Evolutionary conservation across 805 yeast species (phyloP).

Genomic region (Metschnikowia hibisci): DNA sequence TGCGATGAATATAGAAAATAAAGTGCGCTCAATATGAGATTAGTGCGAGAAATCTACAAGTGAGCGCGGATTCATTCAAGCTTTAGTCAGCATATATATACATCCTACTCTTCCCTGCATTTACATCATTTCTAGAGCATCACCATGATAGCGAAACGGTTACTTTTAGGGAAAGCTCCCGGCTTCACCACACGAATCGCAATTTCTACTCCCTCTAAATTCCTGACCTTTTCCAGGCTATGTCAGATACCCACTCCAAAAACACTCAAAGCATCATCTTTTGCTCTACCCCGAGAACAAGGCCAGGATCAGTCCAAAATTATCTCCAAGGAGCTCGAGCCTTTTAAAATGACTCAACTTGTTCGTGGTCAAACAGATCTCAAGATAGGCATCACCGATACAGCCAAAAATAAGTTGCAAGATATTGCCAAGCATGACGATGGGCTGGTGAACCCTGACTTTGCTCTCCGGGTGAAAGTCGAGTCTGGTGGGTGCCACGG

Average conservation of each 20-base stretch:
- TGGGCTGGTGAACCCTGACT: slow-evolving; percentile 38
- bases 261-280: slow-evolving; percentile 27
- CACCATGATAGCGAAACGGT: not conserved
- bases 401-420: slow-evolving; percentile 51
- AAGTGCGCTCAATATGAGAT: not conserved
- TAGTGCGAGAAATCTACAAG: not conserved
- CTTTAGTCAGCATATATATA: slow-evolving; percentile 4
- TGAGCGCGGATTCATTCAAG: slow-evolving; percentile 2
- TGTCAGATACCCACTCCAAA: slow-evolving; percentile 5
- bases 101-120: not conserved
- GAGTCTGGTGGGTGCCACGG: slow-evolving; percentile 99
- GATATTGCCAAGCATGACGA: slow-evolving; percentile 49
- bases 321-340: slow-evolving; percentile 19
- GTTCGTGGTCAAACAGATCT: slow-evolving; percentile 34
- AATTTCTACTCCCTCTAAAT: not conserved
- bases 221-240: slow-evolving; percentile 1
- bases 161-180: not conserved
- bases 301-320: not conserved
- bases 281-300: slow-evolving; percentile 26
- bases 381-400: slow-evolving; percentile 44
- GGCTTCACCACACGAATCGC: not conserved
- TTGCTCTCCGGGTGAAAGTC: slow-evolving; percentile 71
- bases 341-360: slow-evolving; percentile 32
- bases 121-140: no score
- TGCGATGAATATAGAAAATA: no score